phyloP scores from a whole-genome alignment of 2,329 filamentous ascomycete species.

The Fusarium sp. region DNA sequence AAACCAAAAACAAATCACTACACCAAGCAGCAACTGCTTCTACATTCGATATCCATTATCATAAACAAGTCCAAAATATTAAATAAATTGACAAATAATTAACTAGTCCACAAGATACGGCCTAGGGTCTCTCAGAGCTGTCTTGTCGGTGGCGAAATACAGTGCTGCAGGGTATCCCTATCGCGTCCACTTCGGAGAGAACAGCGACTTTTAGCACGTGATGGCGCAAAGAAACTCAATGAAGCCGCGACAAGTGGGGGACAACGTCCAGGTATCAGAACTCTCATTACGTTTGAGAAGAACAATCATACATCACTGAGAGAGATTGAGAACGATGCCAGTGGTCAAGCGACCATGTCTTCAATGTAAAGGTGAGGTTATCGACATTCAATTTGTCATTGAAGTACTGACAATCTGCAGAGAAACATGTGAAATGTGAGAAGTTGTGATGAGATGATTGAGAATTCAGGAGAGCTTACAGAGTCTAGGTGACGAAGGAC shows the following conservation, averaged over 20 bases:
- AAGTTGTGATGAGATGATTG: neutral
- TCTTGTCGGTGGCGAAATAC: accelerated
- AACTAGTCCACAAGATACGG: accelerated
- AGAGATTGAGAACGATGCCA: slow-evolving; percentile 44
- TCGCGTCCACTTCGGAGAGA: slow-evolving; percentile 30
- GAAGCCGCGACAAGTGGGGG: slow-evolving; percentile 20
- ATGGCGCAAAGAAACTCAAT: slow-evolving; percentile 11
- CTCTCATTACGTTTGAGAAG: neutral
- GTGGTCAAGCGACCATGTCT: slow-evolving; percentile 50
- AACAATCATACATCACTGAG: neutral
- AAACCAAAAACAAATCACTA: neutral
- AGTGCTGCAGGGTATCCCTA: slow-evolving; percentile 12
- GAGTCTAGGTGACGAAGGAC: slow-evolving; percentile 52
- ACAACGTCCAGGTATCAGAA: slow-evolving; percentile 11
- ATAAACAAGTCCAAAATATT: accelerated
- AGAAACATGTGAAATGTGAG: slow-evolving; percentile 53
- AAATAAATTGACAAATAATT: accelerated
- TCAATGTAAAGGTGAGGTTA: slow-evolving; percentile 51
- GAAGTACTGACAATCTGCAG: slow-evolving; percentile 17
- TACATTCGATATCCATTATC: accelerated
- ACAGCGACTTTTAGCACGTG: slow-evolving; percentile 38
- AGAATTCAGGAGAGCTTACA: neutral
- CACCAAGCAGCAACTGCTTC: accelerated
- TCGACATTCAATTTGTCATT: neutral
- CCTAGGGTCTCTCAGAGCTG: accelerated